Evolutionary conservation across 306 rosid species (phyloP).

Genomic region (Carpinus fangiana): DNA sequence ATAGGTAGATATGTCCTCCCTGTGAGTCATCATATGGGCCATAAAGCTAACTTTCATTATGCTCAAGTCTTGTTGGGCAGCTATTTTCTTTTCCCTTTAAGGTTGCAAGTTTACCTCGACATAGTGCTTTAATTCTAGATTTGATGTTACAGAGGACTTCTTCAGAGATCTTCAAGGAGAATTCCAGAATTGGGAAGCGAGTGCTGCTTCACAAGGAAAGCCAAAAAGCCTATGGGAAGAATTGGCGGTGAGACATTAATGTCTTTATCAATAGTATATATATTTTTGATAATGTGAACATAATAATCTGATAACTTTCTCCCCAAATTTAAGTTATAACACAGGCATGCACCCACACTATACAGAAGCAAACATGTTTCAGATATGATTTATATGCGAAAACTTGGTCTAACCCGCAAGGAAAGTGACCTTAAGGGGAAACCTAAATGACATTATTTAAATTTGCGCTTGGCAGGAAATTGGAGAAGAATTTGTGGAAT

Average conservation of each 20-base stretch:
- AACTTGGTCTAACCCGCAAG: neutral
- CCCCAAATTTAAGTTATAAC: neutral
- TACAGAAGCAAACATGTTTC: neutral
- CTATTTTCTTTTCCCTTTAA: constrained; percentile 24
- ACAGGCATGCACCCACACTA: neutral
- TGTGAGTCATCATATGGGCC: constrained; percentile 41
- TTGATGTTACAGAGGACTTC: constrained; percentile 66
- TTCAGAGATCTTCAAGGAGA: constrained; percentile 89
- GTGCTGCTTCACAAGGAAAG: constrained; percentile 72
- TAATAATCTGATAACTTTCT: constrained; percentile 1
- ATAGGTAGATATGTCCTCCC: constrained; percentile 88
- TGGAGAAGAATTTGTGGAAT: constrained; percentile 96
- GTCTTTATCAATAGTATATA: neutral
- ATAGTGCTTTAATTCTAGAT: constrained; percentile 29
- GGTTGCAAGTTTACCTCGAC: constrained; percentile 14
- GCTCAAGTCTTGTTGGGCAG: constrained; percentile 25
- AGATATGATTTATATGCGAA: neutral
- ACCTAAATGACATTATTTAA: constrained; percentile 15
- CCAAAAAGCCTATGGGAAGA: constrained; percentile 98
- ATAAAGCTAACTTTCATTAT: constrained; percentile 36
- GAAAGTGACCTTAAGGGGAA: neutral
- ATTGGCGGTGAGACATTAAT: constrained; percentile 58
- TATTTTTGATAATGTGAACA: neutral
- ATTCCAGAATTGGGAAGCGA: constrained; percentile 90
- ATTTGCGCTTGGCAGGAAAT: constrained; percentile 67